Base-by-base conservation (phyloP, 305 asterid genomes). In the Ajuga reptans region DNA sequence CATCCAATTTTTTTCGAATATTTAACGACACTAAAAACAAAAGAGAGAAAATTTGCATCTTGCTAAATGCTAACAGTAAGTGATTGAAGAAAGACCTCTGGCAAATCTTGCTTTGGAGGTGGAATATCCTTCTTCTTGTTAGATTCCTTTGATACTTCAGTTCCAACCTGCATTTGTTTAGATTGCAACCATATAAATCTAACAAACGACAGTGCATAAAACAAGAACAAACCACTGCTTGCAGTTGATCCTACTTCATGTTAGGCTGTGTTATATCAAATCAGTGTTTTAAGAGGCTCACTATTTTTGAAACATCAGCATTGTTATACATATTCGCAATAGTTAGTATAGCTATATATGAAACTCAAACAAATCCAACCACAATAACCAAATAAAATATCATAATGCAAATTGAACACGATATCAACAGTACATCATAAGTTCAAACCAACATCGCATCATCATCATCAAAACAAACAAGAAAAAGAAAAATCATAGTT, bases 51-150 rank as follows among this genome's bases (percentile, higher is more conserved):
- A 39, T n/a, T 3, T 4, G 46, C 21, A 42, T 58, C 54, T 43
- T 55, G 34, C 55, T 56, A 31, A 72, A 68, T 21, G 61, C 47
- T 11, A 47, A 50, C 33, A 47, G 17, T 37, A 8, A 64, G 65
- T 60, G 57, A 50, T 52, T 64, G 14, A 16, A 80, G 63, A 78
- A 60, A 49, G 39, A 92, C 98, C 97, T 88, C 81, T 2, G 92
- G 90, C 60, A 82, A 14, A 78, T 80, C 87, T 74, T 70, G 66
- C 75, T 81, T 84, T 10, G 81, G 66, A 66, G 76, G 66, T 61
- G 78, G 61, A 62, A 58, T 69, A 70, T 73, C 81, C 75, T 75
- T 82, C 52, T 47, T 74, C 74, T 76, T 80, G 73, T 63, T 77
- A 21, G 78, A 63, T 47, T 80, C 84, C 79, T 76, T 69, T 76